phyloP scores from a whole-genome alignment of 225 moss, liverwort and hornwort species.

The Ulota crispa region DNA sequence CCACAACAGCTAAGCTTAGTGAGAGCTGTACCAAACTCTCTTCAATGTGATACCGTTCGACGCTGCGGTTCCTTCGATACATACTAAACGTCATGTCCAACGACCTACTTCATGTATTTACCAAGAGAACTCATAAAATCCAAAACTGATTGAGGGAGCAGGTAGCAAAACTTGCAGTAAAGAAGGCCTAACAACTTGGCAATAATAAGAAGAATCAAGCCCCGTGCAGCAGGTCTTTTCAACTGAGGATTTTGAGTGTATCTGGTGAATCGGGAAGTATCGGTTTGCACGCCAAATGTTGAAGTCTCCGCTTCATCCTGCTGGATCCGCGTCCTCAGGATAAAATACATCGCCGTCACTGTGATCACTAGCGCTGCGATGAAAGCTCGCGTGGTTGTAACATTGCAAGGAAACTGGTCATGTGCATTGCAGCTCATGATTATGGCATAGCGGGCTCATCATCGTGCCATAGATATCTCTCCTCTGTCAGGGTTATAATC shows the following conservation, averaged over 20 bases:
- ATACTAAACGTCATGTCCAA: background rate
- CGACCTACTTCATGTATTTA: background rate
- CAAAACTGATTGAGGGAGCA: background rate
- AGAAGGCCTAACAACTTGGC: conserved; percentile 1
- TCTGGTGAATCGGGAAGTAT: background rate
- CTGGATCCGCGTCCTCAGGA: conserved; percentile 20
- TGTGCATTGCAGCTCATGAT: conserved; percentile 35
- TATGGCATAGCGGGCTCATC: conserved; percentile 22
- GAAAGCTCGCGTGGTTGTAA: conserved; percentile 26
- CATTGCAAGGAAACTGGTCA: conserved; percentile 32
- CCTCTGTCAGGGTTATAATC: background rate
- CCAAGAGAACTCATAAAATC: background rate
- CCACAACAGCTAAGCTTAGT: background rate
- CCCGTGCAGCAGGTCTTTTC: conserved; percentile 14
- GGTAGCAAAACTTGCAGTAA: background rate
- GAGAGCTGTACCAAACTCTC: background rate
- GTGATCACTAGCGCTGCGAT: conserved; percentile 26
- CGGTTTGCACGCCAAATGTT: conserved; percentile 16
- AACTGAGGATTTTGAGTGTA: conserved; percentile 1
- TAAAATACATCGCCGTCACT: conserved; percentile 12
- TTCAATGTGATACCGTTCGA: background rate
- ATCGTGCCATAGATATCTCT: conserved; percentile 27
- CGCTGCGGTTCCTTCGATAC: background rate
- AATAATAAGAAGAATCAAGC: background rate
- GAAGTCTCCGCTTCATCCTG: conserved; percentile 4